Percentiles rank a stretch among this genome's conserved stretches.
These are phyloP conservation scores for Talaromyces wortmannii DNA, from an alignment of 495 filamentous ascomycete genomes.

Conservation along the genomic window DNA sequence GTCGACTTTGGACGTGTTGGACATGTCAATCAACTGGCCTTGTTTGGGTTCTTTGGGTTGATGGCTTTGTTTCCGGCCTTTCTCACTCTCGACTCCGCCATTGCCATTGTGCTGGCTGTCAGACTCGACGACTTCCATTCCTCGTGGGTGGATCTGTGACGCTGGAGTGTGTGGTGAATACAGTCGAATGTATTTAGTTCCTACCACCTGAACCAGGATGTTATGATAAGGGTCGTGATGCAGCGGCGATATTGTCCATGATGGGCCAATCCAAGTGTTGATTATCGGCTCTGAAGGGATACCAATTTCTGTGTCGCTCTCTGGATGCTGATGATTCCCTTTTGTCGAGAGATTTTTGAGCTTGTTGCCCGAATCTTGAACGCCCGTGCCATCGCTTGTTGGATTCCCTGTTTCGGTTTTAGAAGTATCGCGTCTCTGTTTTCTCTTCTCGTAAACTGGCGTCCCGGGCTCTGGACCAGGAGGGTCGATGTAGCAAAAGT, in stretches of 20 bases:
- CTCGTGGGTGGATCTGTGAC: conserved; percentile 56
- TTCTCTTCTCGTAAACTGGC: conserved; percentile 40
- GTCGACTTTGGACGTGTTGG: conserved; percentile 78
- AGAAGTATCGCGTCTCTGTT: conserved; percentile 19
- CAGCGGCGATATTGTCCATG: conserved; percentile 81
- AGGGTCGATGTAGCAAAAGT: conserved; percentile 74
- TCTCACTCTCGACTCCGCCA: conserved; percentile 6
- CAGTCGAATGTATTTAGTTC: conserved; percentile 81
- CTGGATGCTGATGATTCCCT: conserved; percentile 6
- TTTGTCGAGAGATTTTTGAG: background rate
- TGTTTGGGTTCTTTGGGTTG: conserved; percentile 6
- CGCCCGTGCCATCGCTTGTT: background rate
- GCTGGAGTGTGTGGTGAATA: conserved; percentile 63
- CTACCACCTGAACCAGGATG: conserved; percentile 83
- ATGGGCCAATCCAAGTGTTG: conserved; percentile 94
- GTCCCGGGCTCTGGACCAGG: conserved; percentile 36
- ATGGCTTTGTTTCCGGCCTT: too few relatives aligned
- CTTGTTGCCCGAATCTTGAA: background rate
- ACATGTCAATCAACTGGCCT: conserved; percentile 66
- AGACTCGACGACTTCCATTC: conserved; percentile 50
- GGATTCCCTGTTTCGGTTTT: background rate
- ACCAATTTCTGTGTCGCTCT: conserved; percentile 1
- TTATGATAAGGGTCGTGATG: conserved; percentile 96
- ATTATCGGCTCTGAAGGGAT: conserved; percentile 32
- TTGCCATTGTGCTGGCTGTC: conserved; percentile 4